Percentiles rank a stretch among this genome's conserved stretches.
Conservation (phyloP, 2,329 filamentous ascomycete species). For the Claviceps pazoutovae region DNA sequence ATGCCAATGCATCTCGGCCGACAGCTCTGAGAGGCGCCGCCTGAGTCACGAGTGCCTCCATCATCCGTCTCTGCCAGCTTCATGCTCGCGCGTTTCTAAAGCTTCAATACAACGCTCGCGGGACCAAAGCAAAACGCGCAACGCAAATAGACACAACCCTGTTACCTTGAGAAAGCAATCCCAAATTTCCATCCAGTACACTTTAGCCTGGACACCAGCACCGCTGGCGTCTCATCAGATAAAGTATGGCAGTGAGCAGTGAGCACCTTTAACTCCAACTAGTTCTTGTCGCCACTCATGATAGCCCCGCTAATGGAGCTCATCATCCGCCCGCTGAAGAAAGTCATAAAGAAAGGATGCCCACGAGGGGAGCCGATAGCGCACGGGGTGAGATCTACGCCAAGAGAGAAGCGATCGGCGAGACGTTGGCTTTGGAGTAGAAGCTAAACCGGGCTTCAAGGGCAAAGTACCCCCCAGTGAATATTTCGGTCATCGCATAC, state of each 20-base stretch:
- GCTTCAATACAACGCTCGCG: neutral
- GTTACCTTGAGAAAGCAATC: conserved; percentile 1
- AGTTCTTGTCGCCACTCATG: conserved; percentile 12
- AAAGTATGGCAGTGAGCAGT: conserved; percentile 21
- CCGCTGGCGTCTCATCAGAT: conserved; percentile 15
- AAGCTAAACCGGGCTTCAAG: conserved; percentile 29
- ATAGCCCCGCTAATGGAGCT: conserved; percentile 41
- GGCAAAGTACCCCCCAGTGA: conserved; percentile 21
- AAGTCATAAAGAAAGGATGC: conserved; percentile 36
- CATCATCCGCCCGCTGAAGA: conserved; percentile 41
- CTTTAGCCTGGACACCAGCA: conserved; percentile 12
- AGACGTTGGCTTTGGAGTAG: conserved; percentile 27
- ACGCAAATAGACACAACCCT: no score
- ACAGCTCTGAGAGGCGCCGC: neutral
- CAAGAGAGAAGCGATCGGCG: conserved; percentile 23
- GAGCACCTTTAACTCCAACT: conserved; percentile 17
- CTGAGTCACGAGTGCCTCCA: neutral
- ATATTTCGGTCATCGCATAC: neutral
- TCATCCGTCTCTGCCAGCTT: neutral
- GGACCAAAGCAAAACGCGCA: neutral
- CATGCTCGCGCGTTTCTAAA: neutral
- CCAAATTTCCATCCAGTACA: conserved; percentile 14
- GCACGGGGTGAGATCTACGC: conserved; percentile 30
- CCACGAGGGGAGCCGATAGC: conserved; percentile 19
- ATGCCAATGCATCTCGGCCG: neutral